Percentiles rank a stretch among this genome's conserved stretches.
Conservation (phyloP, 108 stramenopile species). For the Skeletonema marinoi region DNA sequence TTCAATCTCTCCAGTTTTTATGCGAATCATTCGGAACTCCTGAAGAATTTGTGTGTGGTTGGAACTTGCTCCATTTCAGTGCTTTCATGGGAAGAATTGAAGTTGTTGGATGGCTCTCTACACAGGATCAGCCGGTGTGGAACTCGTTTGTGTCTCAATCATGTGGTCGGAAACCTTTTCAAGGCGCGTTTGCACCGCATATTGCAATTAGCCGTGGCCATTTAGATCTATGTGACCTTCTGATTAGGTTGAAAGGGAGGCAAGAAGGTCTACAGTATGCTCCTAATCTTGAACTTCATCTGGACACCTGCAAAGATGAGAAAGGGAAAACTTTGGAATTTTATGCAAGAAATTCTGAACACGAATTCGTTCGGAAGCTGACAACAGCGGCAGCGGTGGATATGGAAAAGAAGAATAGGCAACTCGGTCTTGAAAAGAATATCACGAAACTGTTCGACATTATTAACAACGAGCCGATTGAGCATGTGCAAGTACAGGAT, state of each 20-base stretch:
- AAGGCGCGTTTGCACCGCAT: conserved; percentile 5
- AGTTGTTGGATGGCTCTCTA: conserved; percentile 4
- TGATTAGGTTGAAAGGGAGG: neutral
- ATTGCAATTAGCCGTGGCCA: conserved; percentile 12
- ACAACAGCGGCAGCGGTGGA: no score
- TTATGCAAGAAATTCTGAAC: no score
- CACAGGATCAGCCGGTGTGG: neutral
- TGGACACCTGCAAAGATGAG: no score
- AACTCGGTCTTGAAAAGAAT: no score
- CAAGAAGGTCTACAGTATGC: neutral
- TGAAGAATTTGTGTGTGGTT: neutral
- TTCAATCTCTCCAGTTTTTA: conserved; percentile 4
- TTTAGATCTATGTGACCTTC: neutral
- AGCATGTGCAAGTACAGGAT: neutral
- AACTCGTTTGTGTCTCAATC: neutral
- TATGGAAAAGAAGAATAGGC: no score
- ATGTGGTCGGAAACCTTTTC: neutral
- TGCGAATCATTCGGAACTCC: neutral
- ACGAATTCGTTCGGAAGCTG: no score
- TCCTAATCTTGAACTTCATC: no score
- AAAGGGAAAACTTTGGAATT: no score
- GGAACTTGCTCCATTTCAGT: conserved; percentile 3
- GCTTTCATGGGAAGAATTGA: conserved; percentile 7
- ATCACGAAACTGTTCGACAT: no score
- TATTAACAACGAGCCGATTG: neutral